Evolutionary conservation across 1,284 basidiomycete species (phyloP), one percentile per base, ranked within the genome.

Genomic region (Cryptococcus sp.): DNA sequence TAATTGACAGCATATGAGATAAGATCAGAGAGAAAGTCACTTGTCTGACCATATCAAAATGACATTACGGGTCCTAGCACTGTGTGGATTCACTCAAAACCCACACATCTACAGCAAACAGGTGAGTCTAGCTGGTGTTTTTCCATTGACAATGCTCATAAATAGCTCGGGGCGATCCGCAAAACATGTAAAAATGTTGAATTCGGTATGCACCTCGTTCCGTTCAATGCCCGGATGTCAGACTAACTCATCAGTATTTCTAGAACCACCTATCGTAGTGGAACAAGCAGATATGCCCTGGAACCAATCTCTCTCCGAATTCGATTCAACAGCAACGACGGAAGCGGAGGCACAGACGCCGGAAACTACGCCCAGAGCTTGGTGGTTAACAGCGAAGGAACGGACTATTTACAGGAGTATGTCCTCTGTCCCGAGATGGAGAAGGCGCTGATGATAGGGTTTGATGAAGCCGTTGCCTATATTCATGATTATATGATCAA

Each of bases 101-200:
- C 86, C 83, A 3, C 77, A 64, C 47, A 85, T 90, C 60, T 87
- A 91, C 73, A 85, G 80, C 66, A 91, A 88, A 76, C 81, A 87
- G 70, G 89, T 87, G 53, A 63, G 82, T 72, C 7, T 28, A 49
- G 40, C 48, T n/a, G 37, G 19, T 14, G 16, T 45, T 49, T 47
- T 32, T n/a, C 37, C 9, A 24, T 31, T 9, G 16, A 16, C 42
- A 21, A 24, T 31, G 34, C 39, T 49, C 24, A 50, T 31, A 54
- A 43, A 22, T 46, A 67, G 64, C 61, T 67, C 41, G 63, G 62
- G 19, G 62, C 62, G 36, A 57, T 64, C 48, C 59, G 60, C 51
- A 67, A 70, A 87, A 87, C 71, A 22, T 71, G 67, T 55, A 75
- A 75, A 61, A 66, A 74, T 42, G 64, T 71, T 45, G 73, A 75